Percentiles rank a stretch among this genome's conserved stretches.
Conservation (phyloP, 2,329 filamentous ascomycete genomes). For the Eutypella sp. region DNA sequence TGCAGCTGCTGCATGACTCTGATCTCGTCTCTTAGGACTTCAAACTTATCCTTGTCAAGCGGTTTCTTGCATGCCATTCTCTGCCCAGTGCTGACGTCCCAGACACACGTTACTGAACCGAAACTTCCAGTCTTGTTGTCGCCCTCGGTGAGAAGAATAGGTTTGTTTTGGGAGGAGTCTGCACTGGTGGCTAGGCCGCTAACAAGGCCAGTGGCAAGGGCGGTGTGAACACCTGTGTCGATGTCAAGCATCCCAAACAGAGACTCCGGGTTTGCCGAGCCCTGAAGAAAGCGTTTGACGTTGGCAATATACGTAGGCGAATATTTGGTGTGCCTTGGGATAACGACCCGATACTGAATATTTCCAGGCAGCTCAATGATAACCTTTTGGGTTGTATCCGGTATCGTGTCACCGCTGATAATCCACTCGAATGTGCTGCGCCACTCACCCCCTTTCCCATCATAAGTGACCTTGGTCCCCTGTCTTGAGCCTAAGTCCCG, state of each 20-base stretch:
- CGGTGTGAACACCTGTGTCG: background rate
- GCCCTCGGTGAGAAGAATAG: background rate
- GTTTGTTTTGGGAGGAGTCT: too few species aligned
- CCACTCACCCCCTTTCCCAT: background rate
- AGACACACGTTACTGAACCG: conserved; percentile 6
- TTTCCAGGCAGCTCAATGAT: background rate
- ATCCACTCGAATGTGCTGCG: background rate
- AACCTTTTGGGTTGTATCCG: background rate
- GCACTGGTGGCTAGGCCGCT: background rate
- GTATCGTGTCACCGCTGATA: background rate
- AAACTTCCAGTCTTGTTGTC: conserved; percentile 1
- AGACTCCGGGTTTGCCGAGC: background rate
- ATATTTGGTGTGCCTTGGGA: background rate
- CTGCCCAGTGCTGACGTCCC: conserved; percentile 11
- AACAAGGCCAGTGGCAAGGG: background rate
- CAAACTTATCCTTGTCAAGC: background rate
- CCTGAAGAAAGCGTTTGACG: background rate
- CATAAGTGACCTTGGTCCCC: background rate
- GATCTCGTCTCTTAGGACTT: background rate
- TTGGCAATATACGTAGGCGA: background rate
- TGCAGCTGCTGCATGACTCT: background rate
- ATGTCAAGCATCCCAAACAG: background rate
- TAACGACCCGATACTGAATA: background rate
- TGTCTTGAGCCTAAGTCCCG: background rate
- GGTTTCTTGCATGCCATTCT: background rate